A percentile compares a stretch with the other conserved stretches of the same genome.
Conservation (phyloP, 2,329 filamentous ascomycete species). For the Anthostomella pinea region DNA sequence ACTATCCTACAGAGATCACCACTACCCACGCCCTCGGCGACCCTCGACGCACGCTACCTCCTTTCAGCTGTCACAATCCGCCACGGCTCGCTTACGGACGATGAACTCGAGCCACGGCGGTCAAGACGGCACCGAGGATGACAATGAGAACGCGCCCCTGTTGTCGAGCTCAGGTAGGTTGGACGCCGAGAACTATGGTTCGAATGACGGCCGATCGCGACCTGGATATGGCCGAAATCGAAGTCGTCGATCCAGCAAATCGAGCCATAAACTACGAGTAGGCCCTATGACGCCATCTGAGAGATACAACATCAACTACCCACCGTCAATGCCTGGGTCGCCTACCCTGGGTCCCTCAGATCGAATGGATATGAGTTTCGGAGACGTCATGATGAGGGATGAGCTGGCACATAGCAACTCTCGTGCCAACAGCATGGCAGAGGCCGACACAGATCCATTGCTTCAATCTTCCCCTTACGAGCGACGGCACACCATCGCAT, state of each 20-base stretch:
- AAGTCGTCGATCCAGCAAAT: slow-evolving; percentile 51
- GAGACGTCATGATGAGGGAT: slow-evolving; percentile 69
- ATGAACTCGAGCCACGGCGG: slow-evolving; percentile 12
- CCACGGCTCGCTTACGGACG: slow-evolving; percentile 23
- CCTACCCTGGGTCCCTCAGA: slow-evolving; percentile 51
- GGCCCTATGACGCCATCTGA: slow-evolving; percentile 36
- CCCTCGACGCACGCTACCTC: slow-evolving; percentile 44
- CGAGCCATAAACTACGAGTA: slow-evolving; percentile 40
- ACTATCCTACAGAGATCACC: slow-evolving; percentile 18
- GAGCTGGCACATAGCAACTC: slow-evolving; percentile 46
- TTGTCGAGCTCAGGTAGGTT: slow-evolving; percentile 43
- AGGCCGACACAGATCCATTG: slow-evolving; percentile 23
- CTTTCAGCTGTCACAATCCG: slow-evolving; percentile 36
- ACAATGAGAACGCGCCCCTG: slow-evolving; percentile 54
- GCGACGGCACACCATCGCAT: slow-evolving; percentile 55
- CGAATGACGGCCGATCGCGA: slow-evolving; percentile 38
- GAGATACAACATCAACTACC: slow-evolving; percentile 64
- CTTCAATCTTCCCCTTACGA: slow-evolving; percentile 37
- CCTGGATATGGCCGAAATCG: slow-evolving; percentile 27
- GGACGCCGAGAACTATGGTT: slow-evolving; percentile 41
- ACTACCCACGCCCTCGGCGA: slow-evolving; percentile 59
- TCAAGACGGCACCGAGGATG: slow-evolving; percentile 45
- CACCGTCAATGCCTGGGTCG: slow-evolving; percentile 64
- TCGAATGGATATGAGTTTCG: slow-evolving; percentile 55
- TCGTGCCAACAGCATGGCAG: slow-evolving; percentile 19